Base-by-base conservation (phyloP, 495 filamentous ascomycete species). In the Xylaria flabelliformis region DNA sequence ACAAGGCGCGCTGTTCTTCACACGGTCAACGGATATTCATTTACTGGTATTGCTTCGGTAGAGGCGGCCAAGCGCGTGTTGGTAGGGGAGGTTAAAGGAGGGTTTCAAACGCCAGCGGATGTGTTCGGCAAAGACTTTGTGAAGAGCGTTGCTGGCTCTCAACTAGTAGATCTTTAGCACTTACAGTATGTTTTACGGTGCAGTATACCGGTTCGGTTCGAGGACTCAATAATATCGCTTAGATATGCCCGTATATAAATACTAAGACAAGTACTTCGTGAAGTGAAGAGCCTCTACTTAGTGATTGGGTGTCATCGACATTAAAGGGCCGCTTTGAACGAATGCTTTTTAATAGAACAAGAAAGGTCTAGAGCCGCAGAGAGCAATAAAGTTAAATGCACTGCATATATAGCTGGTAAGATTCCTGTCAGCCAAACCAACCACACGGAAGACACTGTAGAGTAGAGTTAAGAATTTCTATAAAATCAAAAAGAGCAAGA, bases 1-100 rank as follows among this genome's bases (percentile, higher is more conserved):
- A 67, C 29, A 19, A 67, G 15, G 9, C 32, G 32, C 15, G 44
- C 64, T 67, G 64, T 67, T 9, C 64, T 67, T 36, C 64, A 67
- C 19, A 53, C n/a, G 8, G 64, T 67, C 9, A 67, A 67, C 32
- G 64, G 64, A 36, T 67, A 67, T 32, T 53, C 64, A 13, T 67
- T 67, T 32, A 67, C 64, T 1, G 64, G 64, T 7, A 53, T 67
- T 10, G 64, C 64, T 39, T 67, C 64, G 4, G 32, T 67, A 53
- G 64, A 67, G 26, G 44, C 44, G 1, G 64, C 46, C 2, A 67
- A 41, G 6, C 39, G 64, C 17, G 64, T 67, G 6, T 67, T 67
- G 19, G 15, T 17, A 15, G 64, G 46, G 29, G 64, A 67, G 32
- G 46, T 36, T 36, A 67, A 32, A 12, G 46, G 8, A 12, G 64